Evolutionary conservation across 768 basidiomycete species (phyloP).

Genomic region (Agaricus bisporus): DNA sequence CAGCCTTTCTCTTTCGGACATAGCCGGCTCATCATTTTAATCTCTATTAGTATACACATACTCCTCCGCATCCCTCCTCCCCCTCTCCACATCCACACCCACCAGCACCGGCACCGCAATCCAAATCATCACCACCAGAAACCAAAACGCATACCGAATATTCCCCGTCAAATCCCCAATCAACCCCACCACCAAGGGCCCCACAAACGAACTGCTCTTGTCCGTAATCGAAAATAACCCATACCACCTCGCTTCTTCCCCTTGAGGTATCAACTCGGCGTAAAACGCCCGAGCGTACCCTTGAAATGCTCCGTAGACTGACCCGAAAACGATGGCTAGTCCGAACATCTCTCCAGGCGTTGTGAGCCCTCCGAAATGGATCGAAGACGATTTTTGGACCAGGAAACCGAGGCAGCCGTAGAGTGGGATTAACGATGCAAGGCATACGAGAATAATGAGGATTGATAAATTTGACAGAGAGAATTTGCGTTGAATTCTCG

Average conservation of each 20-base stretch:
- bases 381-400: constrained; percentile 31
- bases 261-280: constrained; percentile 78
- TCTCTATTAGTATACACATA: no score
- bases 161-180: constrained; percentile 88
- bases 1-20: constrained; percentile 20
- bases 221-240: constrained; percentile 88
- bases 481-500: constrained; percentile 58
- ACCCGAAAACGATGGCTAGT: constrained; percentile 80
- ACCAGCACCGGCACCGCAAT: constrained; percentile 70
- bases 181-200: constrained; percentile 82
- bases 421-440: constrained; percentile 62
- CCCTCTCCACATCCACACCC: constrained; percentile 64
- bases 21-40: no score
- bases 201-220: constrained; percentile 83
- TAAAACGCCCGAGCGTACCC: constrained; percentile 85
- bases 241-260: constrained; percentile 90
- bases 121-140: constrained; percentile 80
- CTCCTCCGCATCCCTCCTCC: constrained; percentile 44
- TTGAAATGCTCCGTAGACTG: constrained; percentile 87
- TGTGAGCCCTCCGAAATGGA: constrained; percentile 67
- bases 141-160: constrained; percentile 87
- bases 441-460: constrained; percentile 58
- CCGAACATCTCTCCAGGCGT: constrained; percentile 82
- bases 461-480: constrained; percentile 64
- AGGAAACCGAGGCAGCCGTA: constrained; percentile 86